Evolutionary conservation across 2,329 filamentous ascomycete species (phyloP).

Genomic region (Leptographium procerum): DNA sequence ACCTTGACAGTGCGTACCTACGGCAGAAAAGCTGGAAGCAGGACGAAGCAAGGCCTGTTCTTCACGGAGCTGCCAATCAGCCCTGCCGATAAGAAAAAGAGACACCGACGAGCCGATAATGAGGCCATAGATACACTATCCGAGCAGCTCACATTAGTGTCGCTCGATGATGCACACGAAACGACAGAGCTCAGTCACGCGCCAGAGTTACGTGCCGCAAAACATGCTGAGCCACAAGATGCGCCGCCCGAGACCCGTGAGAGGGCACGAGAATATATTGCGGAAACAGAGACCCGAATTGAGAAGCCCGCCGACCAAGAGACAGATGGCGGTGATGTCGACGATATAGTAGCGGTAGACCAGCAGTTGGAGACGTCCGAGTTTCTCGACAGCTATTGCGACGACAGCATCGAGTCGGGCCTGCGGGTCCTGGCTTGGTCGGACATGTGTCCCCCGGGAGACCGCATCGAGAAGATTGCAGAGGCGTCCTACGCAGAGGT

Average conservation of each 20-base stretch:
- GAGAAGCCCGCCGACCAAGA: neutral
- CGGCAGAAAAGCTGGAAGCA: conserved; percentile 34
- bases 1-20: conserved; percentile 34
- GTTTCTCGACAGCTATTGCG: conserved; percentile 4
- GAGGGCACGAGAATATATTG: neutral
- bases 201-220: neutral
- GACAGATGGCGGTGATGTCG: neutral
- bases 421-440: conserved; percentile 42
- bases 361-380: conserved; percentile 4
- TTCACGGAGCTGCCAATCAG: conserved; percentile 40
- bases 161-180: conserved; percentile 6
- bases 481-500: conserved; percentile 58
- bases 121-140: conserved; percentile 11
- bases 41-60: conserved; percentile 30
- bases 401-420: conserved; percentile 11
- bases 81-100: conserved; percentile 25
- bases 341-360: neutral
- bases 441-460: conserved; percentile 42
- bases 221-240: neutral
- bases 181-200: neutral
- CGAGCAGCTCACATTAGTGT: conserved; percentile 11
- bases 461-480: conserved; percentile 50
- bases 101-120: conserved; percentile 9
- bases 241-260: neutral
- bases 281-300: neutral